Evolutionary conservation across 1,284 basidiomycete species (phyloP), one percentile per base, ranked within the genome.

Genomic region (Irpex sp.): DNA sequence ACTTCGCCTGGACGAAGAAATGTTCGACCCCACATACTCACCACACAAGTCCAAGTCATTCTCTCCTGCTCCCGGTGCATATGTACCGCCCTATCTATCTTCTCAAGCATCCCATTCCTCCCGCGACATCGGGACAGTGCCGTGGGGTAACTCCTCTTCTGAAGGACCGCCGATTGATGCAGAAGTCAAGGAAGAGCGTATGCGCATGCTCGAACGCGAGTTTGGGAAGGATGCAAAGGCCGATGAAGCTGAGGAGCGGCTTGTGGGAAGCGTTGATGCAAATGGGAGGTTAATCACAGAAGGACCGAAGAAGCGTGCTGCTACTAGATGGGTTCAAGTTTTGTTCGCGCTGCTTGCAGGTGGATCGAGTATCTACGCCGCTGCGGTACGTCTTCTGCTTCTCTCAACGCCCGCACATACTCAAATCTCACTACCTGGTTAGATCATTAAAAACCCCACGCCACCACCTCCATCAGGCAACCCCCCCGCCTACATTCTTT

Each of bases 161-260:
- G 70, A 68, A 2, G 67, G 65, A 8, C 65, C 59, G 0, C 74
- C 77, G 1, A 68, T 88, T 2, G 79, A 84, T 64, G 75, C 81
- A 3, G 73, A 78, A 9, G 74, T 84, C 55, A 89, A 88, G 70
- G 84, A 87, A 71, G 87, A 89, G 66, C 79, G 88, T 17, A 78
- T 89, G 68, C 81, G 86, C 3, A 88, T 89, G 86, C 78, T 90
- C 7, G 84, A 89, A 70, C 78, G 80, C 13, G 86, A 89, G 68
- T 90, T 89, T 71, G 68, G 68, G 21, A 71, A 70, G 39, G 65
- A 66, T 21, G 67, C 69, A 4, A 74, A 77, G 57, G 74, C 66
- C 8, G 77, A 75, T 61, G 70, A 68, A 5, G 79, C 80, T 50
- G 83, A 80, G 4, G 81, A 80, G 63, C 68, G 66, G 11, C 63